Base-by-base conservation (phyloP, 345 rosid genomes). In the Excoecaria agallocha region DNA sequence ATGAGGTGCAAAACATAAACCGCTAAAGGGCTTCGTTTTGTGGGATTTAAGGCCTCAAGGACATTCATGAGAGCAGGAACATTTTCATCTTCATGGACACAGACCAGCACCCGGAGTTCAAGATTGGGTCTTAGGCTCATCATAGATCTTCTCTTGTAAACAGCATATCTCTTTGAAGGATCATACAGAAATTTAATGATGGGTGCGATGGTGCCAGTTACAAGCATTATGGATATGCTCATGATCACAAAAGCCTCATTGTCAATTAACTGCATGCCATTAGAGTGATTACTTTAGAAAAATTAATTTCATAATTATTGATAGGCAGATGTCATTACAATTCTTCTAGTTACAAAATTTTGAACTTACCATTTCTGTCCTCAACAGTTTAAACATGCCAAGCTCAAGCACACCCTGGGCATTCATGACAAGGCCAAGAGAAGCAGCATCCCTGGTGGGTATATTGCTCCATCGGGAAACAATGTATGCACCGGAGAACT, bases 41-140 rank as follows among this genome's bases (percentile, higher is more conserved):
- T 73, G 39, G 80, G 80, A 66, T 61, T 49, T 20, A 74, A 50
- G 63, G 70, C 76, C 52, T 74, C 76, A 0, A 81, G 71, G 64
- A 57, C 38, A 12, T 57, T 30, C 4, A 69, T 64, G 24, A 49
- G 20, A 2, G 49, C 22, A 20, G 45, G 71, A 65, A 74, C 72
- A 35, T 48, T 55, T 55, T 70, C 51, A 7, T 66, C 41, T 17
- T 76, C 63, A 43, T 80, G 78, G 11, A 69, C 63, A 49, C 75
- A 80, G 10, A 70, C 55, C 5, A 80, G 74, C 24, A 69, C 50
- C 22, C 64, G 39, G 13, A 69, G 76, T 71, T 77, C 78, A 6
- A 49, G 1, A 39, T 65, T 59, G 39, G 65, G 69, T 38, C 17
- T 65, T 35, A 67, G 49, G 61, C 51, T 60, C 73, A 77, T 64